Evolutionary conservation across 2,329 filamentous ascomycete genomes (phyloP).

Genomic region (Trichothecium sympodiale): DNA sequence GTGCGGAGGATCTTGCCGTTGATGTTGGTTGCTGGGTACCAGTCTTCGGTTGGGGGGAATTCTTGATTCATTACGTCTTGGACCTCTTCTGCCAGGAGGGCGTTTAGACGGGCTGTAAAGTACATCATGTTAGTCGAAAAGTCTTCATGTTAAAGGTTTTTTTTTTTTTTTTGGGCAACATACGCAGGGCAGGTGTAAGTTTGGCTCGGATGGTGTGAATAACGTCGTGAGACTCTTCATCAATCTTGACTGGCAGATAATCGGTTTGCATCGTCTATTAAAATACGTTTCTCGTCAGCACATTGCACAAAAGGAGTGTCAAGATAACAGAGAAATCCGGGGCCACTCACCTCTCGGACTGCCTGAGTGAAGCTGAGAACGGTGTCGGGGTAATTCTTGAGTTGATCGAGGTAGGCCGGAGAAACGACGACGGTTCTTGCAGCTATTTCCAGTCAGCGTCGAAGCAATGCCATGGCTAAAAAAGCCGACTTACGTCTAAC

Average conservation of each 20-base stretch:
- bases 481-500: constrained; percentile 7
- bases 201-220: constrained; percentile 16
- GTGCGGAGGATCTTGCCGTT: constrained; percentile 29
- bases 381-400: no score
- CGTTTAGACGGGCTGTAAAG: constrained; percentile 23
- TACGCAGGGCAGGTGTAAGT: constrained; percentile 21
- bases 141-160: constrained; percentile 3
- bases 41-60: constrained; percentile 21
- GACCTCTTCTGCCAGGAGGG: constrained; percentile 25
- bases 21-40: constrained; percentile 13
- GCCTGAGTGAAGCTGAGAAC: no score
- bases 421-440: constrained; percentile 17
- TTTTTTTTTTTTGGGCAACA: background rate
- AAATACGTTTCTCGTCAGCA: background rate
- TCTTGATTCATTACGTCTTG: constrained; percentile 17
- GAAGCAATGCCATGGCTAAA: no score
- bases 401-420: constrained; percentile 12
- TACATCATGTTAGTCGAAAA: no score
- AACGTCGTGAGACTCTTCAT: constrained; percentile 11
- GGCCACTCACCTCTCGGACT: background rate
- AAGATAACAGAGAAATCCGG: no score
- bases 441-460: background rate
- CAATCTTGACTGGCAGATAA: constrained; percentile 13
- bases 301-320: background rate
- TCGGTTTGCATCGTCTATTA: constrained; percentile 17